A percentile compares a stretch with the other conserved stretches of the same genome.
These are phyloP conservation scores for Thuja plicata DNA, from an alignment of 83 land plant genomes.

Conservation along the genomic window DNA sequence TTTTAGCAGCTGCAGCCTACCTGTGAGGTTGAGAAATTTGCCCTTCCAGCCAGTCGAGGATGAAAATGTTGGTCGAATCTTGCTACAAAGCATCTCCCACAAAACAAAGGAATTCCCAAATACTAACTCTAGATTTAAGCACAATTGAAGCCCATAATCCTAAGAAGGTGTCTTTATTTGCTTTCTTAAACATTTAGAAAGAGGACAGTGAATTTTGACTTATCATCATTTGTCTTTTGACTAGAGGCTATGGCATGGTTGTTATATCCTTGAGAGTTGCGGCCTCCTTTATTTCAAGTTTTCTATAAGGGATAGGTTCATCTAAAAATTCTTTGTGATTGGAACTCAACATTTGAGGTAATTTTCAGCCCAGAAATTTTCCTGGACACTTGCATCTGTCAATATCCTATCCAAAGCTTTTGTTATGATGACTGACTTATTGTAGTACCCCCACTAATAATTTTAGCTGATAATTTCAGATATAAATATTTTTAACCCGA, in stretches of 20 bases:
- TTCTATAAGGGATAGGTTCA: no score
- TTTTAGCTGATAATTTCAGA: no score
- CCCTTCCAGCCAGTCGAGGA: not conserved
- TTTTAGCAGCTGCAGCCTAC: not conserved
- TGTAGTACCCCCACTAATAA: no score
- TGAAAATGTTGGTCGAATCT: not conserved
- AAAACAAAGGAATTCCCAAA: not conserved
- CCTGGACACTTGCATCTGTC: not conserved
- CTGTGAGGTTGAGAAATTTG: not conserved
- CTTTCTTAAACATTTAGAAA: not conserved
- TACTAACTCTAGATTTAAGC: not conserved
- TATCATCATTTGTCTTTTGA: not conserved
- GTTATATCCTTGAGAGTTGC: not conserved
- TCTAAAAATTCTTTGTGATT: not conserved
- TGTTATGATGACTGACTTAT: not conserved
- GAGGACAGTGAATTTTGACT: not conserved
- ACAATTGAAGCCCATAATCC: not conserved
- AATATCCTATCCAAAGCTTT: not conserved
- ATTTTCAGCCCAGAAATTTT: not conserved
- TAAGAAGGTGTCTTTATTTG: not conserved
- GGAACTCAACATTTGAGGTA: not conserved
- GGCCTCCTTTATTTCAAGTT: not conserved
- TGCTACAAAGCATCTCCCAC: not conserved
- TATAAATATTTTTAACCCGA: no score
- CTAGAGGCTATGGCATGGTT: not conserved